Evolutionary conservation across 495 filamentous ascomycete genomes (phyloP).

Genomic region (Aspergillus affinis): DNA sequence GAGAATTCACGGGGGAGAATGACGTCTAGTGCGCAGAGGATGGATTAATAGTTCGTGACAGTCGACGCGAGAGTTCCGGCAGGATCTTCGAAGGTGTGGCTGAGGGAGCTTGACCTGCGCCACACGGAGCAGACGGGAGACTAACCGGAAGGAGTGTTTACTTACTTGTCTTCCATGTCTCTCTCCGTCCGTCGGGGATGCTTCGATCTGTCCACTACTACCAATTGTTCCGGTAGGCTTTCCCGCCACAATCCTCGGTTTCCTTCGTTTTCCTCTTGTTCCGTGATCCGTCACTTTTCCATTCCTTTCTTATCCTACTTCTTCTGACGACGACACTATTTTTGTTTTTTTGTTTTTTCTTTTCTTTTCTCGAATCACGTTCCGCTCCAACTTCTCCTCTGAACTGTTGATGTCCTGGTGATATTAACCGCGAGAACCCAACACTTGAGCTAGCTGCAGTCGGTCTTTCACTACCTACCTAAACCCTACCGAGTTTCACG

Average conservation of each 20-base stretch:
- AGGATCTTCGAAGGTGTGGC: not conserved
- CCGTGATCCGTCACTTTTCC: conserved; percentile 17
- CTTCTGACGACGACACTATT: conserved; percentile 4
- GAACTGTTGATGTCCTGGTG: conserved; percentile 30
- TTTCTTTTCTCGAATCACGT: not conserved
- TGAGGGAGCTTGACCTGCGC: conserved; percentile 18
- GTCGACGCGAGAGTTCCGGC: not conserved
- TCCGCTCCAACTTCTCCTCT: conserved; percentile 17
- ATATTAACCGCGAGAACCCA: conserved; percentile 18
- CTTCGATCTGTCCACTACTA: conserved; percentile 19
- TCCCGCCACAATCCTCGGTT: conserved; percentile 14
- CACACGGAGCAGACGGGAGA: no score
- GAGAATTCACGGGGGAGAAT: not conserved
- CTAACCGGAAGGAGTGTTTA: conserved; percentile 27
- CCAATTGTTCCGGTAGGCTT: conserved; percentile 6
- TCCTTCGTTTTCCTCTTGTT: conserved; percentile 21
- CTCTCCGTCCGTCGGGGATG: no score
- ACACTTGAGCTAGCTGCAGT: conserved; percentile 11
- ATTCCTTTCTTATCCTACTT: conserved; percentile 2
- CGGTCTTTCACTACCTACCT: conserved; percentile 17
- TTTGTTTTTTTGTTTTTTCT: conserved; percentile 7
- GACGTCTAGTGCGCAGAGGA: no score
- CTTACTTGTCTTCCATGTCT: conserved; percentile 13
- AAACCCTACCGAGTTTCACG: conserved; percentile 4
- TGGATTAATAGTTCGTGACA: not conserved